Conservation (phyloP, 495 filamentous ascomycete species). For the Talaromyces trachyspermus region DNA sequence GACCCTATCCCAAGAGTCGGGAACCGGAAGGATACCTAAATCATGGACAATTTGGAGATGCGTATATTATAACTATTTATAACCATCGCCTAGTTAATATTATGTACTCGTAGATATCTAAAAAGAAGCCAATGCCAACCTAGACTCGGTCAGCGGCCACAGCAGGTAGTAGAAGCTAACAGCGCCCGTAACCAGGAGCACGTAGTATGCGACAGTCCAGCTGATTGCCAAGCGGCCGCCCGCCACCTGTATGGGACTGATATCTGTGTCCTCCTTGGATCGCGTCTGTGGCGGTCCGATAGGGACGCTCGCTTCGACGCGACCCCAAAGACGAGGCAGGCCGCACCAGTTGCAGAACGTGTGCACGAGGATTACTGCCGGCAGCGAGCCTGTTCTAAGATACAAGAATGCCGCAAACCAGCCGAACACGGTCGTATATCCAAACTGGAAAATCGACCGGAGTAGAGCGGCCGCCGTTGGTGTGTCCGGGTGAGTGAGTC, state of each 20-base stretch:
- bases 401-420: constrained; percentile 90
- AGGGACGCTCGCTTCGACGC: constrained; percentile 45
- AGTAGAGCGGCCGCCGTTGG: constrained; percentile 50
- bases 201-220: constrained; percentile 77
- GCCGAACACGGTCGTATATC: constrained; percentile 91
- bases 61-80: no score
- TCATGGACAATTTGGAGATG: no score
- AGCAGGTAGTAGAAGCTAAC: constrained; percentile 58
- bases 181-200: constrained; percentile 62
- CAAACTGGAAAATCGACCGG: constrained; percentile 74
- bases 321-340: constrained; percentile 78
- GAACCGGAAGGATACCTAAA: no score
- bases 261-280: constrained; percentile 35
- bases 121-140: constrained; percentile 39
- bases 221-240: constrained; percentile 27
- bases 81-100: no score
- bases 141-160: constrained; percentile 63
- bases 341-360: constrained; percentile 92
- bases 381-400: constrained; percentile 73
- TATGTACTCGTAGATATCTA: background rate
- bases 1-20: no score
- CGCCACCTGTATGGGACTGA: constrained; percentile 11
- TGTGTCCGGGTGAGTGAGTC: constrained; percentile 66
- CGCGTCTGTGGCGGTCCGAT: constrained; percentile 23
- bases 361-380: constrained; percentile 66